Evolutionary conservation across 768 basidiomycete species (phyloP).

Genomic region (Tylopilus sp.): DNA sequence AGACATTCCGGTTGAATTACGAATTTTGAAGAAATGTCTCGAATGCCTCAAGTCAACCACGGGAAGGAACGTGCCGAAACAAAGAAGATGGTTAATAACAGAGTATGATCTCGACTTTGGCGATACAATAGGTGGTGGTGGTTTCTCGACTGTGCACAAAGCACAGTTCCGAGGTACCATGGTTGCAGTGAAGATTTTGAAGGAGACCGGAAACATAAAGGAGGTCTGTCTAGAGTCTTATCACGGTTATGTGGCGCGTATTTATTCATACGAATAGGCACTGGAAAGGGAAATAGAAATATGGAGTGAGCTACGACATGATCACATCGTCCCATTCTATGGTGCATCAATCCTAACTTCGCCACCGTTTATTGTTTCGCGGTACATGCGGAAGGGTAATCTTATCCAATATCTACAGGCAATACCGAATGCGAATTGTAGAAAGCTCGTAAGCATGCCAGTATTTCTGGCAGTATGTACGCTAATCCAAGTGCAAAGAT

Average conservation of each 20-base stretch:
- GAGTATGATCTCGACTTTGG: conserved; percentile 27
- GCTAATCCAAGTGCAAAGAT: background rate
- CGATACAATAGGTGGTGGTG: conserved; percentile 23
- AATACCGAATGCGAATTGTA: background rate
- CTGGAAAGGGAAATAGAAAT: conserved; percentile 8
- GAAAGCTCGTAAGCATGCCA: background rate
- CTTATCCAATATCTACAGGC: conserved; percentile 3
- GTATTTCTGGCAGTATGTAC: too few relatives aligned
- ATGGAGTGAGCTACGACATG: conserved; percentile 9
- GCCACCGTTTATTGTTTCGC: conserved; percentile 6
- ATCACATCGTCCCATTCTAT: conserved; percentile 12
- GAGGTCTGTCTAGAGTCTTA: background rate
- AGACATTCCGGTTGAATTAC: background rate
- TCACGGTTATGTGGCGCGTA: background rate
- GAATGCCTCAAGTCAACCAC: conserved; percentile 1
- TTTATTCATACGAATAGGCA: background rate
- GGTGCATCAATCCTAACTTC: conserved; percentile 5
- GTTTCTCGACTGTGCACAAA: conserved; percentile 14
- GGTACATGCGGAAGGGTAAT: conserved; percentile 7
- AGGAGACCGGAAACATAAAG: background rate
- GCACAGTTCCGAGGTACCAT: background rate
- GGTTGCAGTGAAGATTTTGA: conserved; percentile 3
- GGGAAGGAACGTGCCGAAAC: conserved; percentile 1
- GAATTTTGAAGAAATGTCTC: background rate
- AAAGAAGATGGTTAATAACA: conserved; percentile 23